A percentile compares a stretch with the other conserved stretches of the same genome.
Conservation (phyloP, 257 asterid genomes). For the Nicotiana benthamiana region DNA sequence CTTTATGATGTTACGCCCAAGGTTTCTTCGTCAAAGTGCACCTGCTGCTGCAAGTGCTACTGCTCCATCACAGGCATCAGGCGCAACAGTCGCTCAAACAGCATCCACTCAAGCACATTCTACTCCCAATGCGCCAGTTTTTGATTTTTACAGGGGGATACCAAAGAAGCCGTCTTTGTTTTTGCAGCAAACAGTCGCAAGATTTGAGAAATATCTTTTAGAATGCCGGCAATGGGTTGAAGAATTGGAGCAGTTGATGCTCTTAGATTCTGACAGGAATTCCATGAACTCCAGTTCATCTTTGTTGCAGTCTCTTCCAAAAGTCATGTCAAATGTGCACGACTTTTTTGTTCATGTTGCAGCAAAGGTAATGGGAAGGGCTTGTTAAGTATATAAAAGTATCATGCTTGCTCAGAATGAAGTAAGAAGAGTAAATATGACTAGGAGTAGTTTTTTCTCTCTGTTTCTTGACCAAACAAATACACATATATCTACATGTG, state of each 20-base stretch:
- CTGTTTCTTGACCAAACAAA: not conserved
- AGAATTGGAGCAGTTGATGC: slow-evolving; percentile 84
- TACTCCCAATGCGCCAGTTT: slow-evolving; percentile 48
- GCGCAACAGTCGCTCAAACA: slow-evolving; percentile 45
- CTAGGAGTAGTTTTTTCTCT: not conserved
- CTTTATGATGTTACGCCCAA: slow-evolving; percentile 78
- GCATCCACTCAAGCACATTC: slow-evolving; percentile 52
- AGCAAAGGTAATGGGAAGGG: slow-evolving; percentile 62
- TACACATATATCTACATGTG: not conserved
- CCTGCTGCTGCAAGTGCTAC: slow-evolving; percentile 36
- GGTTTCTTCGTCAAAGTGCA: slow-evolving; percentile 68
- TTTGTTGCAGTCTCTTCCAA: slow-evolving; percentile 84
- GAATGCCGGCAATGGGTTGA: slow-evolving; percentile 92
- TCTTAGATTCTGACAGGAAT: slow-evolving; percentile 54
- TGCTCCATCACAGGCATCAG: slow-evolving; percentile 58
- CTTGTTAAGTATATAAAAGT: not conserved
- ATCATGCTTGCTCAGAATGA: not conserved
- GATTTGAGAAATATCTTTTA: slow-evolving; percentile 83
- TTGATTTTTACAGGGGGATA: slow-evolving; percentile 85
- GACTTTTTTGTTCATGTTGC: slow-evolving; percentile 96
- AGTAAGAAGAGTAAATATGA: not conserved
- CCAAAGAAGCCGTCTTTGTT: slow-evolving; percentile 92
- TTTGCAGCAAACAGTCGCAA: slow-evolving; percentile 72
- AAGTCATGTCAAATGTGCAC: slow-evolving; percentile 85
- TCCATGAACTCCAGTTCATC: slow-evolving; percentile 48